phyloP scores from a whole-genome alignment of 306 rosid genomes.

The Ziziphus jujuba region DNA sequence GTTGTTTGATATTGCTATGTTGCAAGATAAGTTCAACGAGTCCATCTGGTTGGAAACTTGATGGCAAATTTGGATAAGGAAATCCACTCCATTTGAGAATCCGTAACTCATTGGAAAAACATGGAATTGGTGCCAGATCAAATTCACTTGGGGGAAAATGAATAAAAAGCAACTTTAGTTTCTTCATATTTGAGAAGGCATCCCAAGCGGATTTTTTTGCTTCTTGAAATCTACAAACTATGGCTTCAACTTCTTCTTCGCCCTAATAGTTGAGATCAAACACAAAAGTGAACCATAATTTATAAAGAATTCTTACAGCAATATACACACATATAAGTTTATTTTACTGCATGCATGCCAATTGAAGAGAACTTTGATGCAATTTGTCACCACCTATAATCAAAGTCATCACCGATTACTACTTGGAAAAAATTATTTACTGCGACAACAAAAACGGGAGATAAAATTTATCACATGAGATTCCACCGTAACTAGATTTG shows the following conservation, averaged over 20 bases:
- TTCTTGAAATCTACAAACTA: background rate
- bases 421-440: too few species aligned
- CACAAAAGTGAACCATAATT: background rate
- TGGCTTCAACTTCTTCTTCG: background rate
- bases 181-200: background rate
- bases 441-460: too few species aligned
- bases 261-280: background rate
- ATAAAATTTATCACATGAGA: too few species aligned
- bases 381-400: too few species aligned
- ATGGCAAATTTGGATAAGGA: background rate
- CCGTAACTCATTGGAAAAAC: background rate
- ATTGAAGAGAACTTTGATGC: too few species aligned
- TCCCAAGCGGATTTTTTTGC: background rate
- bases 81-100: background rate
- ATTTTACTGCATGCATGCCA: too few species aligned
- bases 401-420: too few species aligned
- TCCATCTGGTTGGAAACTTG: background rate
- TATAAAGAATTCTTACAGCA: too few species aligned
- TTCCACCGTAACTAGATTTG: too few species aligned
- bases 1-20: background rate
- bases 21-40: background rate
- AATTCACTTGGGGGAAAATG: background rate
- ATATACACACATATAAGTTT: too few species aligned
- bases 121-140: background rate
- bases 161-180: background rate